Evolutionary conservation across 1,284 basidiomycete species (phyloP).

Genomic region (Xanthoconium separans): DNA sequence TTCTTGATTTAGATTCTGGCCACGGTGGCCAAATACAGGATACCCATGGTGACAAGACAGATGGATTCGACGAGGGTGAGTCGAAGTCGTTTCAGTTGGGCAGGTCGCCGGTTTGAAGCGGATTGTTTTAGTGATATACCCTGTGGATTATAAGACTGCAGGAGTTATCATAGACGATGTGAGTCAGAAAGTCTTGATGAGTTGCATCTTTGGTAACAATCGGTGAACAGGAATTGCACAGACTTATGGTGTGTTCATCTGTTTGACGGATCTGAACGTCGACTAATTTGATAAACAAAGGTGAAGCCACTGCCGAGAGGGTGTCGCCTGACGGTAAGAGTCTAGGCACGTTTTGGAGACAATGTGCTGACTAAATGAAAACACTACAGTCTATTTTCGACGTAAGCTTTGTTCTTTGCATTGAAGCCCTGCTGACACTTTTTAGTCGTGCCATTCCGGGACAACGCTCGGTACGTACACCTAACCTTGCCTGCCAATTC

Average conservation of each 20-base stretch:
- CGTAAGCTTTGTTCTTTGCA: constrained; percentile 38
- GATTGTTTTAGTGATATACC: constrained; percentile 56
- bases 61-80: constrained; percentile 71
- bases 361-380: background rate
- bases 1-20: constrained; percentile 58
- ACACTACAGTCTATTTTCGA: constrained; percentile 63
- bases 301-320: constrained; percentile 57
- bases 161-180: constrained; percentile 81
- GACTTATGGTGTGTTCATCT: constrained; percentile 48
- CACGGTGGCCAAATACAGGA: constrained; percentile 83
- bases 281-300: constrained; percentile 32
- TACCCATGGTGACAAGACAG: constrained; percentile 62
- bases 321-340: constrained; percentile 69
- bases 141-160: constrained; percentile 67
- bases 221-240: constrained; percentile 51
- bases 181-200: constrained; percentile 25
- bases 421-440: background rate
- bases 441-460: constrained; percentile 28
- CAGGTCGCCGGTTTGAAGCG: background rate
- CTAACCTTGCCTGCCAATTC: background rate
- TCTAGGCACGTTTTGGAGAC: background rate
- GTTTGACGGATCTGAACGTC: background rate
- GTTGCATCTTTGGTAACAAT: background rate
- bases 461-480: constrained; percentile 27
- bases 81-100: background rate